These are phyloP conservation scores for Penicillium verrucosum DNA, from an alignment of 2,329 filamentous ascomycete genomes.

Conservation along the genomic window DNA sequence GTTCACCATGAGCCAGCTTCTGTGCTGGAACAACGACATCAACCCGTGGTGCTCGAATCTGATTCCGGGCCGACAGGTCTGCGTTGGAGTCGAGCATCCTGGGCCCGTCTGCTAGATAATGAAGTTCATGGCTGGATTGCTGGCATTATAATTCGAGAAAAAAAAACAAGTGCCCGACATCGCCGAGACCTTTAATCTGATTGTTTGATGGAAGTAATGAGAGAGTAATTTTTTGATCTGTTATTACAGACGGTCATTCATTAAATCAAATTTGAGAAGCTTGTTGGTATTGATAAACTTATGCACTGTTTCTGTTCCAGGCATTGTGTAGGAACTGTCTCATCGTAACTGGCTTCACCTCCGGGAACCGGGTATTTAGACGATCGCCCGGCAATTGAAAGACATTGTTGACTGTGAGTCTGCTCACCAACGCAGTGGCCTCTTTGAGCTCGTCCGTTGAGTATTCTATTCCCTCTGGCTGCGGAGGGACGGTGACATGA, in stretches of 20 bases:
- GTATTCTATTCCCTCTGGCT: conserved; percentile 17
- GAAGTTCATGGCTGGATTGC: background rate
- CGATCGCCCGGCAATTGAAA: conserved; percentile 29
- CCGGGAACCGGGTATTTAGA: conserved; percentile 23
- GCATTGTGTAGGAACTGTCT: conserved; percentile 23
- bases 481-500: conserved; percentile 33
- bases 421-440: conserved; percentile 27
- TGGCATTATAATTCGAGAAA: background rate
- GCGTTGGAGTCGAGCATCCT: conserved; percentile 14
- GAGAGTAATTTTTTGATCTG: background rate
- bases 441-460: conserved; percentile 26
- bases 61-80: conserved; percentile 21
- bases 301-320: conserved; percentile 12
- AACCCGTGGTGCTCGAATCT: conserved; percentile 23
- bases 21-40: conserved; percentile 27
- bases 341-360: conserved; percentile 23
- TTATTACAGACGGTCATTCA: background rate
- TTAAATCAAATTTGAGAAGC: background rate
- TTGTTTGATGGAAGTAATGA: conserved; percentile 1
- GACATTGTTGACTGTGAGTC: conserved; percentile 27
- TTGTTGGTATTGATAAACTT: background rate
- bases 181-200: background rate
- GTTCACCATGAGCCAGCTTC: conserved; percentile 20
- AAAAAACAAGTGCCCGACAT: background rate
- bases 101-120: conserved; percentile 6